Conservation (phyloP, 441 rosid species). For the Cnidoscolus chayamansa region DNA sequence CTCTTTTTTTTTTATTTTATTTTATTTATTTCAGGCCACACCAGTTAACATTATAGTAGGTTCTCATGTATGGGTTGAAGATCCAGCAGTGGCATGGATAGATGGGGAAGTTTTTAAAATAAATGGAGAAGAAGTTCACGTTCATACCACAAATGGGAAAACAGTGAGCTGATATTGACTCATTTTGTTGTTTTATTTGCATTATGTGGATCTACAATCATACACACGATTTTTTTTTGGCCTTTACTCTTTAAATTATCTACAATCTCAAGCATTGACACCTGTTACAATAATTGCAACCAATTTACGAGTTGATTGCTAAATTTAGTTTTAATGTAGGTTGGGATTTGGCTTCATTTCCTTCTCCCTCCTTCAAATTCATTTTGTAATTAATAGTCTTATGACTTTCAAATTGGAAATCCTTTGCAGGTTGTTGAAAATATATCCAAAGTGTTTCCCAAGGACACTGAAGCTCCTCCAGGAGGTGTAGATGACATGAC, state of each 20-base stretch:
- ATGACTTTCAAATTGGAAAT: slow-evolving; percentile 20
- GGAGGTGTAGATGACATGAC: slow-evolving; percentile 99
- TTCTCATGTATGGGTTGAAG: slow-evolving; percentile 99
- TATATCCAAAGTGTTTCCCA: slow-evolving; percentile 76
- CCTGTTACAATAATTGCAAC: not conserved
- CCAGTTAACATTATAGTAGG: slow-evolving; percentile 91
- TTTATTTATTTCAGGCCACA: slow-evolving; percentile 48
- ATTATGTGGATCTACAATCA: not conserved
- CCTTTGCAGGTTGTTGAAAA: slow-evolving; percentile 66
- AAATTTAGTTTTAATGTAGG: slow-evolving; percentile 13
- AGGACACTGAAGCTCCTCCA: slow-evolving; percentile 95
- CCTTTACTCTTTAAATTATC: slow-evolving; percentile 15
- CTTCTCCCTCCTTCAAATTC: not conserved
- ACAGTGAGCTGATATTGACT: slow-evolving; percentile 50
- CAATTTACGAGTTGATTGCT: slow-evolving; percentile 9
- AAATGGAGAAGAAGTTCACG: slow-evolving; percentile 73
- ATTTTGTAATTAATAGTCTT: not conserved
- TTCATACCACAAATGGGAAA: slow-evolving; percentile 58
- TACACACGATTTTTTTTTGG: slow-evolving; percentile 9
- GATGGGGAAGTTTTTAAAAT: slow-evolving; percentile 91
- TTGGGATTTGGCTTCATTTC: slow-evolving; percentile 20
- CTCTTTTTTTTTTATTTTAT: slow-evolving; percentile 13
- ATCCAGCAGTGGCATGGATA: slow-evolving; percentile 80
- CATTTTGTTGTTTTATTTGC: slow-evolving; percentile 5
- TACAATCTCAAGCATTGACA: slow-evolving; percentile 1